These are phyloP conservation scores for Pseudozyma sp. DNA, from an alignment of 1,284 basidiomycete species.

Conservation along the genomic window DNA sequence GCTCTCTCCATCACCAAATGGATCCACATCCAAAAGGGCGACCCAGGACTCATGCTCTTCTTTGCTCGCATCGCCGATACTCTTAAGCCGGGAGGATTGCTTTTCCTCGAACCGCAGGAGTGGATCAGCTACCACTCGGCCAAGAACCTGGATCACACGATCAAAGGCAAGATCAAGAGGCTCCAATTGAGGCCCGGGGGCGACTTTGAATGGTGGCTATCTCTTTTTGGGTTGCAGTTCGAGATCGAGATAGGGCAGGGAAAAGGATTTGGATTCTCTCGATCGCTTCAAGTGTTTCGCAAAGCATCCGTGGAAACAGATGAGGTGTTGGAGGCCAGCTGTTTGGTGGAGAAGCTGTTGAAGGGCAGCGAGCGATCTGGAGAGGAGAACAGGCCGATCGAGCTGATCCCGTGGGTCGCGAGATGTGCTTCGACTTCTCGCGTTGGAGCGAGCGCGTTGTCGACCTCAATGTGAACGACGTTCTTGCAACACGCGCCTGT, in stretches of 20 bases:
- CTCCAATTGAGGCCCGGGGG: conserved; percentile 30
- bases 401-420: too few relatives aligned
- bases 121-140: conserved; percentile 38
- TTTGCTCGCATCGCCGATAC: conserved; percentile 24
- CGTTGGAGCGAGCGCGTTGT: too few relatives aligned
- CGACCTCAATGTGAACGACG: too few relatives aligned
- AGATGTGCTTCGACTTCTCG: too few relatives aligned
- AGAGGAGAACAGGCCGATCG: too few relatives aligned
- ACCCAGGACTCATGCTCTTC: conserved; percentile 22
- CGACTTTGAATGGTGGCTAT: conserved; percentile 40
- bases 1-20: conserved; percentile 50
- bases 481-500: too few relatives aligned
- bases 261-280: conserved; percentile 16
- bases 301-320: conserved; percentile 2
- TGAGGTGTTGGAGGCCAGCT: background rate
- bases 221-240: conserved; percentile 12
- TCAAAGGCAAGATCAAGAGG: conserved; percentile 22
- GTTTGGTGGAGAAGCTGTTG: background rate
- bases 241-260: conserved; percentile 16
- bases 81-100: conserved; percentile 12
- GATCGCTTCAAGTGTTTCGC: conserved; percentile 30
- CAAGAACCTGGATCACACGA: conserved; percentile 13
- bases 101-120: conserved; percentile 37
- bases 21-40: conserved; percentile 45
- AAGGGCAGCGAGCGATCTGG: too few relatives aligned